Evolutionary conservation across 352 stramenopile species (phyloP), one percentile per base, ranked within the genome.

Genomic region (Phytophthora pistaciae): DNA sequence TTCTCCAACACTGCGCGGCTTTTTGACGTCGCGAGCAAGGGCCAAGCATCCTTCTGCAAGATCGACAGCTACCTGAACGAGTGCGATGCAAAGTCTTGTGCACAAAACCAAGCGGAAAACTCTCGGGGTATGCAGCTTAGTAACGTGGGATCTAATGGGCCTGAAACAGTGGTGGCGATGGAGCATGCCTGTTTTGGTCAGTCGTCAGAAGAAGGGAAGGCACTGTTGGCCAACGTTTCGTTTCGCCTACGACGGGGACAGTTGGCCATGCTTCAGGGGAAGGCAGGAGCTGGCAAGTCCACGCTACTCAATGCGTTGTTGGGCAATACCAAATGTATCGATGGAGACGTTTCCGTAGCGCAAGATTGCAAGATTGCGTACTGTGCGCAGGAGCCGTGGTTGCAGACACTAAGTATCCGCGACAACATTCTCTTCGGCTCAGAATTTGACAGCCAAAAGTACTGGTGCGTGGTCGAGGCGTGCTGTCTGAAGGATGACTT

Each of bases 341-440:
- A 72, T 23, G 85, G 85, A 14, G 66, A 73, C 3, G 72, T 81
- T 59, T 72, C 66, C 20, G 60, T 94, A 3, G 50, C 75, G 10
- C 76, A 56, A n/a, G 52, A 66, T 50, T 75, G 79, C 42, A 77
- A 66, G 18, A 57, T 92, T 10, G 84, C 83, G 8, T 98, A 97
- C 73, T 97, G 88, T 64, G 85, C 94, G 5, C 97, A 99, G 77
- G 87, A 90, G 18, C 87, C 97, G 29, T 99, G 98, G 86, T 97
- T 99, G 60, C 91, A 99, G 74, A 99, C 99, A 68, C 94, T 93
- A 31, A 98, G 90, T 21, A 80, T 99, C 3, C 86, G 90, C n/a
- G 93, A 99, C 25, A 99, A 99, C 77, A 97, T 99, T 64, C 71
- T 99, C 6, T 99, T 99, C 80, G 95, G 96, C 5, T 84, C 84